Percentiles rank a stretch among this genome's conserved stretches.
These are phyloP conservation scores for Ogataea saltuana DNA, from an alignment of 805 yeast genomes.

Conservation along the genomic window DNA sequence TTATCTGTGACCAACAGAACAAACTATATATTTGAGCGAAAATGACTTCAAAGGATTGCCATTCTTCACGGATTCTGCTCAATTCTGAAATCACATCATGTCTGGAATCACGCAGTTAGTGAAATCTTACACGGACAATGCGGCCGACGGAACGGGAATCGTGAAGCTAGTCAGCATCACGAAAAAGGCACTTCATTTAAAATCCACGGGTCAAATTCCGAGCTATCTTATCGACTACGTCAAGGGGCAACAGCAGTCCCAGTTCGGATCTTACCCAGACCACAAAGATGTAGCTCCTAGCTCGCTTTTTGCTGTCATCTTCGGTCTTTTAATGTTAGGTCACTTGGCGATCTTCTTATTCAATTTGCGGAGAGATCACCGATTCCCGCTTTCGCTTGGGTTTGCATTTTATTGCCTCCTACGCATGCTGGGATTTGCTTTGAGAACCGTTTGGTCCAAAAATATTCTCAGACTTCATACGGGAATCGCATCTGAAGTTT, in stretches of 20 bases:
- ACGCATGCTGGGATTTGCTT: conserved; percentile 58
- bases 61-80: background rate
- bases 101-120: conserved; percentile 26
- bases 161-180: conserved; percentile 35
- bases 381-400: conserved; percentile 55
- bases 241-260: conserved; percentile 43
- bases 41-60: no score
- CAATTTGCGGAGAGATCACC: conserved; percentile 57
- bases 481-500: conserved; percentile 60
- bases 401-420: conserved; percentile 53
- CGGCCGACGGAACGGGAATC: conserved; percentile 54
- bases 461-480: conserved; percentile 44
- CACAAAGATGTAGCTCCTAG: conserved; percentile 58
- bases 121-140: conserved; percentile 37
- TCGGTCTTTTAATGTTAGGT: conserved; percentile 46
- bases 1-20: no score
- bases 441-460: conserved; percentile 61
- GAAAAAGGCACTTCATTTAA: conserved; percentile 27
- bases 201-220: conserved; percentile 39
- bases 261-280: conserved; percentile 67
- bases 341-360: conserved; percentile 48
- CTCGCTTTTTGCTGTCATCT: conserved; percentile 56
- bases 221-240: conserved; percentile 38
- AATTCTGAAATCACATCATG: no score
- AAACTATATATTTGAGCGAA: no score